Evolutionary conservation across 2,329 filamentous ascomycete genomes (phyloP).

Genomic region (Cercospora citrullina): DNA sequence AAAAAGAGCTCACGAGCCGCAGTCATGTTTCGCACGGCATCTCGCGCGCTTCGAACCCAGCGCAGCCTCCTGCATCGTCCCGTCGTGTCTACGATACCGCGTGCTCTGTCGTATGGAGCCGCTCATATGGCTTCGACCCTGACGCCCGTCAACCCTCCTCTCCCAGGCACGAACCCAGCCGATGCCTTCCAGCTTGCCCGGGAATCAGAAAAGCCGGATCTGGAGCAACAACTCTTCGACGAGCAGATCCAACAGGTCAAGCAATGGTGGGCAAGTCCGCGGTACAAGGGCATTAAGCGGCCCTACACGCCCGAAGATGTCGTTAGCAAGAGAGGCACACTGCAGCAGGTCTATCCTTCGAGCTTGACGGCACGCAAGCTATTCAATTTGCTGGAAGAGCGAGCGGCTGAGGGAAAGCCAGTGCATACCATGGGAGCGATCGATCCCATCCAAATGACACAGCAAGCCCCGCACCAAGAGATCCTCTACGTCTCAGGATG

Average conservation of each 20-base stretch:
- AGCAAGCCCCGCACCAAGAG: constrained; percentile 94
- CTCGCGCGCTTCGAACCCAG: constrained; percentile 34
- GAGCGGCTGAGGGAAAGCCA: constrained; percentile 75
- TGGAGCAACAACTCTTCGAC: constrained; percentile 83
- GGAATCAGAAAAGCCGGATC: constrained; percentile 70
- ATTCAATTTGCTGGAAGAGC: constrained; percentile 81
- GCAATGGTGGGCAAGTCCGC: constrained; percentile 83
- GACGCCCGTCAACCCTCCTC: constrained; percentile 58
- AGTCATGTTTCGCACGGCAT: constrained; percentile 34
- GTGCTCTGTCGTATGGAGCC: constrained; percentile 30
- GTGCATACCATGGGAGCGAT: constrained; percentile 98
- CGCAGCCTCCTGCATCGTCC: constrained; percentile 30
- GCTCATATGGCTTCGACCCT: constrained; percentile 52
- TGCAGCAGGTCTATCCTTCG: constrained; percentile 86
- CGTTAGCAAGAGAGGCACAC: constrained; percentile 85
- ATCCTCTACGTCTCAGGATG: constrained; percentile 95
- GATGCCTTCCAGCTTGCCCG: constrained; percentile 85
- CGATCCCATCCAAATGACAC: constrained; percentile 99
- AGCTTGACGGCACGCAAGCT: constrained; percentile 94
- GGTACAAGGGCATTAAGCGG: constrained; percentile 85
- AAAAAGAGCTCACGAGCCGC: not conserved
- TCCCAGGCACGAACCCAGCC: constrained; percentile 62
- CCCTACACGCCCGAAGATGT: constrained; percentile 90
- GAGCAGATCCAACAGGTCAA: constrained; percentile 82
- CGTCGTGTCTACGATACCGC: constrained; percentile 20